Conservation (phyloP, 2,329 filamentous ascomycete genomes). For the Monilinia fructigena region DNA sequence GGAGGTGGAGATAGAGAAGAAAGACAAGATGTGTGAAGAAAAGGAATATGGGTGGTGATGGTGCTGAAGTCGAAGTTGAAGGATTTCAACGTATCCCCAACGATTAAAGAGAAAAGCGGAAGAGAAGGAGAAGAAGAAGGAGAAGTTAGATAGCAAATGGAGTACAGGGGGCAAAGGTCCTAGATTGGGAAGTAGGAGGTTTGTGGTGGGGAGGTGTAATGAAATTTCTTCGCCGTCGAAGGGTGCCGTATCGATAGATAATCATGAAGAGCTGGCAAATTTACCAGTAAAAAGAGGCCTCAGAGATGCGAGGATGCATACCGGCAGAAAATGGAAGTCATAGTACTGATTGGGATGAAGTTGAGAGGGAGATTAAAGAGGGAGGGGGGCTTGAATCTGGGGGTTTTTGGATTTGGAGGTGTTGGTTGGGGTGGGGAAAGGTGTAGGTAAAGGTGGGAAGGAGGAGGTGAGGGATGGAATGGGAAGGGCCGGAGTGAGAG, state of each 20-base stretch:
- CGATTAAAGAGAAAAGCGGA: background rate
- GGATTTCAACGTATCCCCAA: background rate
- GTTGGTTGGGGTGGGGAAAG: background rate
- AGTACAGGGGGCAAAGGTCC: background rate
- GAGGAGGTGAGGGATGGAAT: background rate
- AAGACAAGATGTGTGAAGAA: background rate
- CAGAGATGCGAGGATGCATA: constrained; percentile 3
- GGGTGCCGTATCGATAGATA: too few relatives aligned
- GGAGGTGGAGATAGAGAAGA: background rate
- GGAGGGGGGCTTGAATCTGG: background rate
- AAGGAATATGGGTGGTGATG: background rate
- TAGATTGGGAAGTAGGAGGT: background rate
- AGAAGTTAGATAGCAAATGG: too few relatives aligned
- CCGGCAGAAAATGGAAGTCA: background rate
- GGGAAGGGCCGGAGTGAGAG: too few relatives aligned
- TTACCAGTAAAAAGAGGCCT: background rate
- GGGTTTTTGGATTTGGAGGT: background rate
- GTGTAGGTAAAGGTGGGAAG: background rate
- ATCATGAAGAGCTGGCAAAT: background rate
- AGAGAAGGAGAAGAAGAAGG: background rate
- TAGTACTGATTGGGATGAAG: constrained; percentile 8
- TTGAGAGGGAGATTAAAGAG: background rate
- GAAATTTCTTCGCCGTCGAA: background rate
- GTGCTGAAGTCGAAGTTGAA: background rate
- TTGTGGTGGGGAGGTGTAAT: constrained; percentile 10